Conservation (phyloP, 1,139 yeast species). For the Saccharomyces hybrid region DNA sequence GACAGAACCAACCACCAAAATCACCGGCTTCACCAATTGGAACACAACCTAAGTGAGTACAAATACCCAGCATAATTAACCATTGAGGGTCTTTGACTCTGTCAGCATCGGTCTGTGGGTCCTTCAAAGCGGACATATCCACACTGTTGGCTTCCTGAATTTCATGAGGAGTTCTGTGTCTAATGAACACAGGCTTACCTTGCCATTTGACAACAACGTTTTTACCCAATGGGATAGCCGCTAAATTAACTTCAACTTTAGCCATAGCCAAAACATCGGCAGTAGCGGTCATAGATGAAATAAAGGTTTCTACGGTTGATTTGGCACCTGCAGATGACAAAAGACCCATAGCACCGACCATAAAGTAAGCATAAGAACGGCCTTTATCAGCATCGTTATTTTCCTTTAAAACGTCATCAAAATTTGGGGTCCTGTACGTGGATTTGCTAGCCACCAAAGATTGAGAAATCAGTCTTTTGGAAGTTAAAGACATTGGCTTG, state of each 20-base stretch:
- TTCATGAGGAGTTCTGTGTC: conserved; percentile 95
- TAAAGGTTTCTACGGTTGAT: conserved; percentile 93
- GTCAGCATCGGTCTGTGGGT: conserved; percentile 87
- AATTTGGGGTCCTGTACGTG: conserved; percentile 91
- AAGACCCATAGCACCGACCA: conserved; percentile 96
- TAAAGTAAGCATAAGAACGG: conserved; percentile 89
- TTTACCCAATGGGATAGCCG: conserved; percentile 94
- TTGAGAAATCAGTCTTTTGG: conserved; percentile 39
- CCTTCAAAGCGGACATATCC: conserved; percentile 72
- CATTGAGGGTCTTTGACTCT: conserved; percentile 97
- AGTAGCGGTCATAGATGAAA: conserved; percentile 92
- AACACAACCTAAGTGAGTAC: conserved; percentile 99
- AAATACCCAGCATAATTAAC: conserved; percentile 98
- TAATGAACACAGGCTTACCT: conserved; percentile 98
- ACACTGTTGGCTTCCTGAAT: conserved; percentile 88
- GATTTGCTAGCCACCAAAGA: conserved; percentile 52
- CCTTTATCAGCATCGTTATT: conserved; percentile 57
- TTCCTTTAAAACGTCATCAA: conserved; percentile 71
- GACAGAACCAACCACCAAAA: conserved; percentile 99
- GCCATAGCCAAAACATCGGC: conserved; percentile 99
- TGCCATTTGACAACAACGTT: conserved; percentile 99
- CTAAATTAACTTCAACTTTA: conserved; percentile 93
- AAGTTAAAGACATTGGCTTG: conserved; percentile 2
- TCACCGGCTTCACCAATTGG: conserved; percentile 99
- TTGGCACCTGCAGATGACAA: conserved; percentile 95